Evolutionary conservation across 2,329 filamentous ascomycete species (phyloP).

Genomic region (Trichoderma aggressivum): DNA sequence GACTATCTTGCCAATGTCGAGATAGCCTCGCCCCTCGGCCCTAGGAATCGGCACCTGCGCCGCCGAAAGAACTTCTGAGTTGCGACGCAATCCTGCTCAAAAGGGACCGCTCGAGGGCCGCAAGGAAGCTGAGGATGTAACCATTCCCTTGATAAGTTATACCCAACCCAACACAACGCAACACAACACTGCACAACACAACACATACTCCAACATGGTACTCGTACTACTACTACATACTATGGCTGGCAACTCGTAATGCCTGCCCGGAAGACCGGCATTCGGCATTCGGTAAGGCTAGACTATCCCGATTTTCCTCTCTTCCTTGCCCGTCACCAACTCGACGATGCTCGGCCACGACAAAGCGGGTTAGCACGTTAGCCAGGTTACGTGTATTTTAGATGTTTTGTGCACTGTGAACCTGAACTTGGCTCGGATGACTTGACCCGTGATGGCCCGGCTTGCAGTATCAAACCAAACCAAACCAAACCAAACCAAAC

Average conservation of each 20-base stretch:
- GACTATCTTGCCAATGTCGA: too few species aligned
- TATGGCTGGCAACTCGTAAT: too few species aligned
- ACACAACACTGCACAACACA: too few species aligned
- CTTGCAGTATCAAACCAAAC: too few species aligned
- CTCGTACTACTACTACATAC: too few species aligned
- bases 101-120: background rate
- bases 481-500: too few species aligned
- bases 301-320: background rate
- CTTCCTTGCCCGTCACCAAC: background rate
- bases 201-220: too few species aligned
- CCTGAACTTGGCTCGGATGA: too few species aligned
- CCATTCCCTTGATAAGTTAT: too few species aligned
- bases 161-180: background rate
- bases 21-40: background rate
- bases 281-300: conserved; percentile 16
- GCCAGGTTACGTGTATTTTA: background rate
- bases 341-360: background rate
- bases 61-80: conserved; percentile 2
- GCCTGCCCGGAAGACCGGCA: conserved; percentile 7
- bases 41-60: too few species aligned
- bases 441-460: background rate
- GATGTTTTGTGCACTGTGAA: conserved; percentile 1
- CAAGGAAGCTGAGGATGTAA: conserved; percentile 6
- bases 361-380: conserved; percentile 1
- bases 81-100: conserved; percentile 1